These are phyloP conservation scores for Zygoascus bituminiphila DNA, from an alignment of 805 yeast genomes.

Conservation along the genomic window DNA sequence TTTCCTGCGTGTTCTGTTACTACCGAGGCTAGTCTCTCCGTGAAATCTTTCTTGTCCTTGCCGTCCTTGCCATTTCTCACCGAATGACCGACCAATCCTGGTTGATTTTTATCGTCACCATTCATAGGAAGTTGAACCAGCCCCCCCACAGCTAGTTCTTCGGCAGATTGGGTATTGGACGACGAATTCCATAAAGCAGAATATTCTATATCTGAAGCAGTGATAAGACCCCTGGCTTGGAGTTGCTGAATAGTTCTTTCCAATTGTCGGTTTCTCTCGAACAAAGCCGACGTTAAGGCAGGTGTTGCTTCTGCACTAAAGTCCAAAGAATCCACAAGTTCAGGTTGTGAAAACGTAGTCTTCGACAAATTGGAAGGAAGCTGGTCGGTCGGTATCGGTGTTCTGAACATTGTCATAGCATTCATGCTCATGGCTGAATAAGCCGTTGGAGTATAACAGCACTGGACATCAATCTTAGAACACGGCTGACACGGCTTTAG, in stretches of 20 bases:
- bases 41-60: neutral
- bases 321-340: neutral
- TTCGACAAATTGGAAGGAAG: neutral
- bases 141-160: neutral
- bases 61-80: neutral
- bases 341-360: neutral
- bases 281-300: neutral
- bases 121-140: neutral
- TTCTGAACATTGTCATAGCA: neutral
- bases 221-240: neutral
- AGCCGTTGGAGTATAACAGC: conserved; percentile 13
- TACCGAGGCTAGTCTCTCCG: neutral
- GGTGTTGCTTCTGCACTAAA: neutral
- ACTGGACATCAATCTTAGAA: conserved; percentile 26
- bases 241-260: conserved; percentile 7
- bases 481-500: conserved; percentile 44
- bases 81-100: too few species aligned
- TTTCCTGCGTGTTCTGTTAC: neutral
- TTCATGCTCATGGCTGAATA: neutral
- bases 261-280: neutral
- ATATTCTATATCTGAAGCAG: neutral
- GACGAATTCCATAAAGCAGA: neutral
- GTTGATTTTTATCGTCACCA: too few species aligned
- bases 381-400: neutral
- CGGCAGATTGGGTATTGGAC: neutral